A percentile compares a stretch with the other conserved stretches of the same genome.
Evolutionary conservation across 495 filamentous ascomycete species (phyloP).

Genomic region (Opeltia flavorubescens): DNA sequence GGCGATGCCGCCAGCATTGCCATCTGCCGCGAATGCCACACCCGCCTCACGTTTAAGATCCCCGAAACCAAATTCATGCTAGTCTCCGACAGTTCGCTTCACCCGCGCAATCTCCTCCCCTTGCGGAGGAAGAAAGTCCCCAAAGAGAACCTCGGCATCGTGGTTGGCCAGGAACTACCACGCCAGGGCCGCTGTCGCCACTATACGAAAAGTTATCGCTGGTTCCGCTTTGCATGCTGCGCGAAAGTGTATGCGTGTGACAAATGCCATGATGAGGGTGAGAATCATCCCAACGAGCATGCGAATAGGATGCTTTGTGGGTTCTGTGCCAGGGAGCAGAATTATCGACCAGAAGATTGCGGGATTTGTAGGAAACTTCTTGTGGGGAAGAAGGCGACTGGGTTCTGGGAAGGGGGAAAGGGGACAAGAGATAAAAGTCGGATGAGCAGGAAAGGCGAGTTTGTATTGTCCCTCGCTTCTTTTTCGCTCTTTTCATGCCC

Average conservation of each 20-base stretch:
- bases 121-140: constrained; percentile 41
- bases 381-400: constrained; percentile 53
- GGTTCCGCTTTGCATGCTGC: constrained; percentile 65
- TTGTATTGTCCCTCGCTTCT: constrained; percentile 1
- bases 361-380: constrained; percentile 60
- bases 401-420: constrained; percentile 89
- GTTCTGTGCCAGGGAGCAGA: constrained; percentile 71
- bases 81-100: constrained; percentile 36
- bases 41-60: constrained; percentile 53
- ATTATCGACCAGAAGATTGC: constrained; percentile 68
- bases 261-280: constrained; percentile 61
- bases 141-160: constrained; percentile 63
- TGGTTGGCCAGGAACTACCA: constrained; percentile 67
- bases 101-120: neutral
- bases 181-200: constrained; percentile 61
- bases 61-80: constrained; percentile 70
- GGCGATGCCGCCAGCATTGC: constrained; percentile 59
- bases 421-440: constrained; percentile 56
- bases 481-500: neutral
- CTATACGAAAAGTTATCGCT: constrained; percentile 67
- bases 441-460: constrained; percentile 54
- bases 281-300: constrained; percentile 67
- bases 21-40: constrained; percentile 69
- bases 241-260: constrained; percentile 67
- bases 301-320: constrained; percentile 81